Evolutionary conservation across 2,329 filamentous ascomycete species (phyloP).

Genomic region (Sporothrix phasma): DNA sequence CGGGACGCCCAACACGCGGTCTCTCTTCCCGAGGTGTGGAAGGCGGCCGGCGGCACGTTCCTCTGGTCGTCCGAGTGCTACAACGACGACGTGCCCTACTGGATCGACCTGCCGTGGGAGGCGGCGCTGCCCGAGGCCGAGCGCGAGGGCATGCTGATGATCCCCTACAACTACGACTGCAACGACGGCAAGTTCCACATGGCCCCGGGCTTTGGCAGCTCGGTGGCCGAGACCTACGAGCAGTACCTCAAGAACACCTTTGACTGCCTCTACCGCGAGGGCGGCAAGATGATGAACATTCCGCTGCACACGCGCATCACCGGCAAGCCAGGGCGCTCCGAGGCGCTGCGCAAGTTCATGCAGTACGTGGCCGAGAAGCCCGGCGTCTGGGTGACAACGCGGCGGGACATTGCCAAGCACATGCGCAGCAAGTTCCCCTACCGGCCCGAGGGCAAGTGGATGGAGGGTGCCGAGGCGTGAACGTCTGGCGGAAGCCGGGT

Average conservation of each 20-base stretch:
- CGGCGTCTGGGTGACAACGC: constrained; percentile 44
- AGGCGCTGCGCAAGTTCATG: constrained; percentile 42
- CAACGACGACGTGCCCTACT: constrained; percentile 20
- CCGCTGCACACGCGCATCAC: constrained; percentile 43
- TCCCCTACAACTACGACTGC: constrained; percentile 21
- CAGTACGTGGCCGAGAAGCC: constrained; percentile 43
- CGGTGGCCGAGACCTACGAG: constrained; percentile 33
- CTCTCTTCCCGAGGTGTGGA: constrained; percentile 17
- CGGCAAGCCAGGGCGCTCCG: constrained; percentile 42
- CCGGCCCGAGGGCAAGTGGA: constrained; percentile 25
- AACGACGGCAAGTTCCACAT: constrained; percentile 24
- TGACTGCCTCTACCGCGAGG: constrained; percentile 44
- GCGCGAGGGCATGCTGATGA: constrained; percentile 18
- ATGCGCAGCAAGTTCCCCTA: constrained; percentile 38
- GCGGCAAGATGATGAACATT: constrained; percentile 49
- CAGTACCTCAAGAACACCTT: constrained; percentile 43
- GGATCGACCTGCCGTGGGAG: constrained; percentile 19
- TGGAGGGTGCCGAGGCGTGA: not conserved
- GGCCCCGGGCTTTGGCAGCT: constrained; percentile 35
- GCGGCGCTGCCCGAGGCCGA: constrained; percentile 12
- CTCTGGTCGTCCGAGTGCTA: constrained; percentile 18
- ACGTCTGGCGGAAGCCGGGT: not conserved
- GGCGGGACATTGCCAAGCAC: constrained; percentile 42
- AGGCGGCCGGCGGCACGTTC: constrained; percentile 15
- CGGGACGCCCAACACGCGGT: constrained; percentile 18